Conservation (phyloP, 2,329 filamentous ascomycete genomes). For the Aspergillus bombycis region DNA sequence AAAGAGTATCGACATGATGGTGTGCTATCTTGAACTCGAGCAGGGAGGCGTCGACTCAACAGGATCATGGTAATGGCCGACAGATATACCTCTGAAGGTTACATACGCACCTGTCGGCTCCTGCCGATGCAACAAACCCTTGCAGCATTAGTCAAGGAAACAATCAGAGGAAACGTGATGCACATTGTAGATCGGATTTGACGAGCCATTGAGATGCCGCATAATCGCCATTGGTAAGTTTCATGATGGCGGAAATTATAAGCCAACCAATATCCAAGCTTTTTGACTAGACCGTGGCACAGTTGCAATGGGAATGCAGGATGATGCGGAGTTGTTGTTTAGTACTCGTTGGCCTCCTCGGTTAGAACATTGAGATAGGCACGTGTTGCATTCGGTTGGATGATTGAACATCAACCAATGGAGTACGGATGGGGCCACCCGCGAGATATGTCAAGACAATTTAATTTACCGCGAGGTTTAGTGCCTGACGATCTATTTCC, state of each 20-base stretch:
- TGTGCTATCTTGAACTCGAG: background rate
- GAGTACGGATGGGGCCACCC: background rate
- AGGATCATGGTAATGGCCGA: background rate
- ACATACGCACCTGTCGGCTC: background rate
- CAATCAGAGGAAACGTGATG: background rate
- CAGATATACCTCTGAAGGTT: conserved; percentile 2
- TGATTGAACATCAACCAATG: background rate
- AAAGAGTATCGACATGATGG: conserved; percentile 13
- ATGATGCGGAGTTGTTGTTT: background rate
- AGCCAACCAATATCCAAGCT: background rate
- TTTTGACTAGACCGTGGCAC: background rate
- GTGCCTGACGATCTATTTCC: background rate
- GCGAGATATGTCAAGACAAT: background rate
- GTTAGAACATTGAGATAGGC: background rate
- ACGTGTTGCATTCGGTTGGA: conserved; percentile 1
- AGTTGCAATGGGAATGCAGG: background rate
- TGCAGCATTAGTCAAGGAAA: background rate
- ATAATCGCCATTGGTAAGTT: background rate
- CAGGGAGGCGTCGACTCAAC: background rate
- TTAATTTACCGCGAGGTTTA: background rate
- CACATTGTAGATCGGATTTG: conserved; percentile 9
- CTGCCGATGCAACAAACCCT: background rate
- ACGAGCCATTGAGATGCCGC: conserved; percentile 6
- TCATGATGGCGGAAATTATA: background rate
- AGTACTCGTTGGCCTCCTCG: background rate